Evolutionary conservation across 352 stramenopile species (phyloP).

Genomic region (Phytophthora hibernalis): DNA sequence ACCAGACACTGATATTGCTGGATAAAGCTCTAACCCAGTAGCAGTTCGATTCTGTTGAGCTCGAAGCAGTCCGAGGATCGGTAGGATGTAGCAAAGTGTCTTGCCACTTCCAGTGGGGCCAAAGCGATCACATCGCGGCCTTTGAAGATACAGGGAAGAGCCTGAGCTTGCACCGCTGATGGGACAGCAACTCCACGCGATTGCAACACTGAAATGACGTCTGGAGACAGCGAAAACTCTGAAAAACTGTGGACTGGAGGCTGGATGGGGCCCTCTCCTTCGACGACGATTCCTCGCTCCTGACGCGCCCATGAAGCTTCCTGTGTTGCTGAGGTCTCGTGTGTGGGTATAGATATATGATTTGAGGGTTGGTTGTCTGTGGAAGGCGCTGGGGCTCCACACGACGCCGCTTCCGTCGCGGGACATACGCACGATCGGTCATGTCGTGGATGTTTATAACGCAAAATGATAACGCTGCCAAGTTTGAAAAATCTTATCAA

Average conservation of each 20-base stretch:
- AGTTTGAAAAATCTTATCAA: constrained; percentile 4
- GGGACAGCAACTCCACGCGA: constrained; percentile 79
- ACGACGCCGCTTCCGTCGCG: constrained; percentile 52
- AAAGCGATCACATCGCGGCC: constrained; percentile 94
- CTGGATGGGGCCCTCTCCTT: constrained; percentile 38
- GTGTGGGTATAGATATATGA: not conserved
- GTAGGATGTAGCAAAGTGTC: constrained; percentile 96
- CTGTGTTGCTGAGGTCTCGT: constrained; percentile 29
- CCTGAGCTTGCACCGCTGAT: constrained; percentile 97
- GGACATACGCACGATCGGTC: constrained; percentile 41
- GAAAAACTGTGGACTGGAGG: constrained; percentile 46
- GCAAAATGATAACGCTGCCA: constrained; percentile 4
- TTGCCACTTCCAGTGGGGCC: constrained; percentile 96
- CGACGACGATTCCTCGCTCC: constrained; percentile 58
- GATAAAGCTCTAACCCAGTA: constrained; percentile 66
- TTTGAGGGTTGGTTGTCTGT: not conserved
- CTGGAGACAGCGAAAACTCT: constrained; percentile 39
- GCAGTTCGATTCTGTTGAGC: constrained; percentile 12
- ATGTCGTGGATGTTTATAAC: constrained; percentile 3
- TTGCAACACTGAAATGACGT: constrained; percentile 35
- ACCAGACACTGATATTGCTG: constrained; percentile 28
- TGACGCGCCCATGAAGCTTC: constrained; percentile 58
- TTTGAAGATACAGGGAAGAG: constrained; percentile 82
- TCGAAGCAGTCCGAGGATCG: constrained; percentile 69
- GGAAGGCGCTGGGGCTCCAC: constrained; percentile 11